Conservation (phyloP, 2,329 filamentous ascomycete genomes). For the Chaetomiaceae sp. region DNA sequence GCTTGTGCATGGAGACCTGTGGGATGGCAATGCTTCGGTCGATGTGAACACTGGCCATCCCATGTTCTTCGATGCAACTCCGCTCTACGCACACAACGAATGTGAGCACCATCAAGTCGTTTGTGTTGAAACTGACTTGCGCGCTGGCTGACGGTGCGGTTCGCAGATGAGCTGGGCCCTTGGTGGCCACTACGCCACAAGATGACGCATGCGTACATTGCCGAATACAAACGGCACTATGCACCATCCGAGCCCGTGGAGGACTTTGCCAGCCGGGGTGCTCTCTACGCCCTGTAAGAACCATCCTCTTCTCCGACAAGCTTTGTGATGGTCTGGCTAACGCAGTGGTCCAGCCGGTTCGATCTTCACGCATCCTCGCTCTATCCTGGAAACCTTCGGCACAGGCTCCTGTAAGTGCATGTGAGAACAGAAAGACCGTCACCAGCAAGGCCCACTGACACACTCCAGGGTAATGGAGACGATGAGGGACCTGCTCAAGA, state of each 20-base stretch:
- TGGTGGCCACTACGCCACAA: conserved; percentile 1
- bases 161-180: conserved; percentile 4
- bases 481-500: background rate
- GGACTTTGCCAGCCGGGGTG: background rate
- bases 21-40: conserved; percentile 1
- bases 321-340: background rate
- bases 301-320: background rate
- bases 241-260: background rate
- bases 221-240: background rate
- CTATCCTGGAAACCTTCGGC: conserved; percentile 1
- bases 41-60: background rate
- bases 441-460: too few species aligned
- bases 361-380: conserved; percentile 8
- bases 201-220: background rate
- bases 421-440: background rate
- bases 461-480: background rate
- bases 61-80: background rate
- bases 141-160: background rate
- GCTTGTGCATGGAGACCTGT: conserved; percentile 7
- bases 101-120: background rate
- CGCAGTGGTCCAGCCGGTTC: background rate
- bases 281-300: background rate
- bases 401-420: background rate
- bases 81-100: conserved; percentile 4
- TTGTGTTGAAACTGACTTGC: background rate